Conservation (phyloP, 129 eudicot genomes). For the Gnaphalium uliginosum region DNA sequence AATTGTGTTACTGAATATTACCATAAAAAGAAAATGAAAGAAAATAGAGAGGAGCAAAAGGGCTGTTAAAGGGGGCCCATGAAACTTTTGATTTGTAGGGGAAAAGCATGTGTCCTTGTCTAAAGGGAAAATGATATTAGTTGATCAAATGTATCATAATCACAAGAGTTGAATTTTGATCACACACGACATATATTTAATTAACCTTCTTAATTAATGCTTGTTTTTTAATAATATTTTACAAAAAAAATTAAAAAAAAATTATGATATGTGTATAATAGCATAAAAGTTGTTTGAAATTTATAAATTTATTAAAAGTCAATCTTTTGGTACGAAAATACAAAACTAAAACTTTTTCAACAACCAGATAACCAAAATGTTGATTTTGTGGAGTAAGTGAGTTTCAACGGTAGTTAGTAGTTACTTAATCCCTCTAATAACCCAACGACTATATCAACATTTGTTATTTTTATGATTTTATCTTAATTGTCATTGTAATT, state of each 20-base stretch:
- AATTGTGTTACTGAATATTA: background rate
- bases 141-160: constrained; percentile 36
- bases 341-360: too few species aligned
- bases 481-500: too few species aligned
- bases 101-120: constrained; percentile 55
- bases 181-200: constrained; percentile 17
- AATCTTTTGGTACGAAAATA: too few species aligned
- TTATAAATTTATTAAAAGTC: background rate
- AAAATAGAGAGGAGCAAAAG: constrained; percentile 24
- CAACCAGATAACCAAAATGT: too few species aligned
- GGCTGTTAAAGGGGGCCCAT: constrained; percentile 31
- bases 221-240: background rate
- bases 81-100: constrained; percentile 40
- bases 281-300: background rate
- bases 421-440: too few species aligned
- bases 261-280: too few species aligned
- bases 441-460: too few species aligned
- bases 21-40: constrained; percentile 13
- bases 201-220: constrained; percentile 24
- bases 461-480: too few species aligned
- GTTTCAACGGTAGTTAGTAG: too few species aligned
- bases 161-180: constrained; percentile 37
- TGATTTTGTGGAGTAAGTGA: too few species aligned
- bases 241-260: background rate
- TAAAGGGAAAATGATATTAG: constrained; percentile 28